Percentiles rank a stretch among this genome's conserved stretches.
phyloP scores from a whole-genome alignment of 2,329 filamentous ascomycete species.

The Phaeosphaeriaceae sp. region DNA sequence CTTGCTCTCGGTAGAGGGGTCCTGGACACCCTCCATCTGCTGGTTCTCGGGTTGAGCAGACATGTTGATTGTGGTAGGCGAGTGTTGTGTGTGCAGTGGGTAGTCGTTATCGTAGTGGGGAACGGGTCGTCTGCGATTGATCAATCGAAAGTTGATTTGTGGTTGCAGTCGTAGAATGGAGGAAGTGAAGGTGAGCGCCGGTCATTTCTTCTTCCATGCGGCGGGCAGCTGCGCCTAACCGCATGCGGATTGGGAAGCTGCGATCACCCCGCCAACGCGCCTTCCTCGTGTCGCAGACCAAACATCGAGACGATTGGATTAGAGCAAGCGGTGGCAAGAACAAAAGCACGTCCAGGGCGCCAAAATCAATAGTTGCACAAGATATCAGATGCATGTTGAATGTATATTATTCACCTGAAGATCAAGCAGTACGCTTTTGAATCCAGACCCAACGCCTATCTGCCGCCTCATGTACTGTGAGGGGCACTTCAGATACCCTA shows the following conservation, averaged over 20 bases:
- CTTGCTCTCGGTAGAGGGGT: slow-evolving; percentile 66
- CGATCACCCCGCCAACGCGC: slow-evolving; percentile 22
- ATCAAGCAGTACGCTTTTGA: background rate
- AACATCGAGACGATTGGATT: slow-evolving; percentile 16
- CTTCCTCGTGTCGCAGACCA: slow-evolving; percentile 19
- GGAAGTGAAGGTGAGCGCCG: slow-evolving; percentile 28
- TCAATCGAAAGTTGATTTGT: slow-evolving; percentile 21
- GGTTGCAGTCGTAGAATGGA: slow-evolving; percentile 29
- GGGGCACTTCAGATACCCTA: slow-evolving; percentile 7
- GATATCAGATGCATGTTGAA: slow-evolving; percentile 6
- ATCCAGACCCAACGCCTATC: background rate
- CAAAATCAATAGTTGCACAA: background rate
- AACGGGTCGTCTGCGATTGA: background rate
- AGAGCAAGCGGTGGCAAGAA: background rate
- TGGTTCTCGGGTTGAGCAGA: slow-evolving; percentile 44
- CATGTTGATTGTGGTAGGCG: slow-evolving; percentile 28
- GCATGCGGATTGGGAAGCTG: slow-evolving; percentile 1
- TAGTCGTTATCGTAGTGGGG: background rate
- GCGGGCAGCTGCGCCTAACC: slow-evolving; percentile 7
- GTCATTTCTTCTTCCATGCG: slow-evolving; percentile 18
- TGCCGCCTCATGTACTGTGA: slow-evolving; percentile 2
- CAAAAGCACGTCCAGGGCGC: background rate
- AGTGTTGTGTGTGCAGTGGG: background rate
- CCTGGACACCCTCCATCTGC: slow-evolving; percentile 47
- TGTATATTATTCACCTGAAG: background rate